These are phyloP conservation scores for Pyrus communis DNA, from an alignment of 306 rosid species.

Conservation along the genomic window DNA sequence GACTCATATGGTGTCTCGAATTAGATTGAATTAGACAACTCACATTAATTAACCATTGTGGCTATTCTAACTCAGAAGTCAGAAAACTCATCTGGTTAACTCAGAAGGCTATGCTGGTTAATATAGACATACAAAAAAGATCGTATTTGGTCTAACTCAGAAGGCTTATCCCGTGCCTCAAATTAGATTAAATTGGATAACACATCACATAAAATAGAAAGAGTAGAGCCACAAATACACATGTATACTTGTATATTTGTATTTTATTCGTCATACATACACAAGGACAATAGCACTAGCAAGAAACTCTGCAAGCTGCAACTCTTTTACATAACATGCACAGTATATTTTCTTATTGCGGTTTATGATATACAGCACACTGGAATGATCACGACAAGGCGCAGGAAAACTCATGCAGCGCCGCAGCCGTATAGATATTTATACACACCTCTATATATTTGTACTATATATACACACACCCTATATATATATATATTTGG, in stretches of 20 bases:
- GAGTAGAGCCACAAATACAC: not conserved
- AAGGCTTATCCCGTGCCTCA: not conserved
- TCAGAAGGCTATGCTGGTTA: no score
- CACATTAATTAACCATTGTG: no score
- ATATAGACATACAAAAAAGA: no score
- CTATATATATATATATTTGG: not conserved
- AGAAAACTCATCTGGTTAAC: no score
- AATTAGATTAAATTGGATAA: not conserved
- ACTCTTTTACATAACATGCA: not conserved
- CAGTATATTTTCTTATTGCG: not conserved
- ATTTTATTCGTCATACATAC: not conserved
- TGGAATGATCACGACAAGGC: not conserved
- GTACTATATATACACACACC: not conserved
- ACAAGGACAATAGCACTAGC: not conserved
- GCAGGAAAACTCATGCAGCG: not conserved
- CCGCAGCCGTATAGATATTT: not conserved
- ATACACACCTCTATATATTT: not conserved
- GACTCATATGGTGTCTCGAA: not conserved
- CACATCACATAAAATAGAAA: not conserved
- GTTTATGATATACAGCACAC: not conserved
- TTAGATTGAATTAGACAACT: no score
- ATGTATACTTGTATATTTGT: not conserved
- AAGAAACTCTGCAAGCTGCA: not conserved
- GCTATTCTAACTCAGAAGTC: no score
- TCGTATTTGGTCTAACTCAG: no score